Conservation (phyloP, 2,329 filamentous ascomycete genomes). For the Fusarium mundagurra region DNA sequence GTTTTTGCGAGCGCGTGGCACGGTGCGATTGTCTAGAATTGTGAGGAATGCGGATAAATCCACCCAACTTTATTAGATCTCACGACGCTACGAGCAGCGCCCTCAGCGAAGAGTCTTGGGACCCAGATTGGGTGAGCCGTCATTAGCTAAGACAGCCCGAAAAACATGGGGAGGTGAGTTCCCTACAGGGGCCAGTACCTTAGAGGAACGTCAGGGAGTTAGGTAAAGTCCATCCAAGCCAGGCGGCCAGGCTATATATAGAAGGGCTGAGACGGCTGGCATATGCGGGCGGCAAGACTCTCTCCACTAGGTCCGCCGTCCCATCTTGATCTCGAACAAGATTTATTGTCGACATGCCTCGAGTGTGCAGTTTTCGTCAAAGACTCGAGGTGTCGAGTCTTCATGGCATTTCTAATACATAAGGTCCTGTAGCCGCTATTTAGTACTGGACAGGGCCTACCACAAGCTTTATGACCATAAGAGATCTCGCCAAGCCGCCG, state of each 20-base stretch:
- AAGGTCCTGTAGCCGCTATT: constrained; percentile 12
- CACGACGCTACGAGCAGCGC: constrained; percentile 36
- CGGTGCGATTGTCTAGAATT: neutral
- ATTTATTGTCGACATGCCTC: neutral
- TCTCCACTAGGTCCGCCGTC: constrained; percentile 29
- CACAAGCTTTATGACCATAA: constrained; percentile 21
- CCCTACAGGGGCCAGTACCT: constrained; percentile 6
- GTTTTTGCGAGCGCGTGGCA: neutral
- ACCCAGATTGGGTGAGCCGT: constrained; percentile 21
- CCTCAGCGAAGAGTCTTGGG: constrained; percentile 38
- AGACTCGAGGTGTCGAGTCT: neutral
- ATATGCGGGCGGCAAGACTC: constrained; percentile 33
- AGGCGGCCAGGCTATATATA: neutral
- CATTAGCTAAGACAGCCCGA: constrained; percentile 18
- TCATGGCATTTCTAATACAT: neutral
- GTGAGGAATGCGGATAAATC: constrained; percentile 32
- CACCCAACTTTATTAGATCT: constrained; percentile 29
- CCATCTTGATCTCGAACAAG: constrained; percentile 15
- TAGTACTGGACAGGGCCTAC: neutral
- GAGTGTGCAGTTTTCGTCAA: neutral
- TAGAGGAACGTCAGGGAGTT: neutral
- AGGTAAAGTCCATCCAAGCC: neutral
- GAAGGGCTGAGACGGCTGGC: constrained; percentile 28
- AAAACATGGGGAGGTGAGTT: constrained; percentile 18
- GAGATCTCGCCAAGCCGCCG: constrained; percentile 24